Conservation (phyloP, 768 basidiomycete genomes). For the Baorangia bicolor region DNA sequence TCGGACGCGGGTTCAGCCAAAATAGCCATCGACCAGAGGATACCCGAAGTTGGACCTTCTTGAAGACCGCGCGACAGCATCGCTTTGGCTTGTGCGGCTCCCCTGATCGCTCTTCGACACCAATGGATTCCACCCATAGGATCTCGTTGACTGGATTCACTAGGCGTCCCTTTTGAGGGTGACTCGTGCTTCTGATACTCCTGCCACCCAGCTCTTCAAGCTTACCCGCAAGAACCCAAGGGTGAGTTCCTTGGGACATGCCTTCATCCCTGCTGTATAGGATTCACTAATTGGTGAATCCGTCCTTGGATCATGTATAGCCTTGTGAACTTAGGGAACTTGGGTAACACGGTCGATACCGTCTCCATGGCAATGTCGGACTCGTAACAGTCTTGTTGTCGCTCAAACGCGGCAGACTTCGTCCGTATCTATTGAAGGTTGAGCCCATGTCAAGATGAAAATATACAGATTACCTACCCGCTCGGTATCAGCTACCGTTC, state of each 20-base stretch:
- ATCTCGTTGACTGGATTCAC: conserved; percentile 82
- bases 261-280: conserved; percentile 81
- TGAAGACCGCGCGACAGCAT: conserved; percentile 87
- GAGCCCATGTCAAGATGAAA: neutral
- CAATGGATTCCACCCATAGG: conserved; percentile 90
- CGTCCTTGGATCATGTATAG: conserved; percentile 98
- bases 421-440: conserved; percentile 81
- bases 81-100: conserved; percentile 80
- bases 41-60: conserved; percentile 86
- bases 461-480: conserved; percentile 50
- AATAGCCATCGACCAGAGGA: conserved; percentile 90
- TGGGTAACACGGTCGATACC: conserved; percentile 68
- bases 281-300: conserved; percentile 75
- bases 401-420: conserved; percentile 95
- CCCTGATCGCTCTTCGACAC: conserved; percentile 88
- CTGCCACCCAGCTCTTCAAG: conserved; percentile 87
- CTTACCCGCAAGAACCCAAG: conserved; percentile 85
- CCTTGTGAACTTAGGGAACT: conserved; percentile 89
- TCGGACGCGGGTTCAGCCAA: conserved; percentile 89
- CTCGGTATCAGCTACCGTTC: conserved; percentile 90
- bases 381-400: conserved; percentile 80
- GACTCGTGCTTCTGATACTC: conserved; percentile 89
- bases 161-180: conserved; percentile 83
- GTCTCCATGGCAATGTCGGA: conserved; percentile 75
- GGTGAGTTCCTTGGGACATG: conserved; percentile 79